Evolutionary conservation across 148 eudicot species (phyloP).

Genomic region (Polygonum aviculare): DNA sequence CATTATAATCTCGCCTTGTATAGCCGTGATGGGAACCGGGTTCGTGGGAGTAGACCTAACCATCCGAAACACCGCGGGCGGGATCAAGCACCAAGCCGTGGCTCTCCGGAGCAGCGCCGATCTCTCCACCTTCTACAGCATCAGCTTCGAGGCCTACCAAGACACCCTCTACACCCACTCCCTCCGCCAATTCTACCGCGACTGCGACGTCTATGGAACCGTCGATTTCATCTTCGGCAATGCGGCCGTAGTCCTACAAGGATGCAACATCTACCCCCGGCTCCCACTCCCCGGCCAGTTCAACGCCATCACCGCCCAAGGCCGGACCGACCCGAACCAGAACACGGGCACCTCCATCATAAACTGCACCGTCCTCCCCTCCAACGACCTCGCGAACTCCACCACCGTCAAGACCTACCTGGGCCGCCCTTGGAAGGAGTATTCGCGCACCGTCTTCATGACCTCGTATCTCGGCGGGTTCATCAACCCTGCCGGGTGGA

Average conservation of each 20-base stretch:
- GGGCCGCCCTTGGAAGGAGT: conserved; percentile 77
- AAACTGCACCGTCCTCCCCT: conserved; percentile 45
- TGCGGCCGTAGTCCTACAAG: conserved; percentile 59
- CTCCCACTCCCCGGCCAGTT: conserved; percentile 46
- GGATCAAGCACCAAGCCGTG: conserved; percentile 7
- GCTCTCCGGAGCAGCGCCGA: conserved; percentile 12
- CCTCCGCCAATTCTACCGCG: too few relatives aligned
- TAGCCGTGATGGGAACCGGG: conserved; percentile 11
- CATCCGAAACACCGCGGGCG: conserved; percentile 7
- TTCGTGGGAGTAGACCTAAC: conserved; percentile 9
- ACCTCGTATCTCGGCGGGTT: conserved; percentile 35
- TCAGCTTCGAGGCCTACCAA: conserved; percentile 51
- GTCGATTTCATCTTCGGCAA: conserved; percentile 11
- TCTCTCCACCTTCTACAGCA: conserved; percentile 4
- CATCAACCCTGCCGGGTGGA: conserved; percentile 52
- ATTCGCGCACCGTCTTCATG: conserved; percentile 55
- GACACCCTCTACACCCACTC: too few relatives aligned
- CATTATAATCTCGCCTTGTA: background rate
- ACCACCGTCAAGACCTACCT: conserved; percentile 39
- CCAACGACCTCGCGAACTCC: conserved; percentile 31
- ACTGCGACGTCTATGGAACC: too few relatives aligned
- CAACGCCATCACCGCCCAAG: conserved; percentile 74
- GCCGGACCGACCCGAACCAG: too few relatives aligned
- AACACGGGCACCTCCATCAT: conserved; percentile 32
- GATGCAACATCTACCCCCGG: conserved; percentile 54